A percentile compares a stretch with the other conserved stretches of the same genome.
Evolutionary conservation across 805 yeast genomes (phyloP).

Genomic region (Wickerhamiella nectarea): DNA sequence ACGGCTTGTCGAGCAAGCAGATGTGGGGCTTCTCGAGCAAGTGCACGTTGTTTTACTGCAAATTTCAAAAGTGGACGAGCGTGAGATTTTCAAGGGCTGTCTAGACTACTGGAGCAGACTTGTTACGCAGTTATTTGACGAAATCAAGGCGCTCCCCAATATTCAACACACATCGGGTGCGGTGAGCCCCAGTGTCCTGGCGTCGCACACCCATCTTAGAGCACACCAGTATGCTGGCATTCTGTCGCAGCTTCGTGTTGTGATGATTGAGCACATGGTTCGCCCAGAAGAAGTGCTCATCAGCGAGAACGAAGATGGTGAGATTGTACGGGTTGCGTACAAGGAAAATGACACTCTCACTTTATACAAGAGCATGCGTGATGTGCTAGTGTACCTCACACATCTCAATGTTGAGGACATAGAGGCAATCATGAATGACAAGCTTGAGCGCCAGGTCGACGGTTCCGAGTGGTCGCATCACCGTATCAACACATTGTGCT

Average conservation of each 20-base stretch:
- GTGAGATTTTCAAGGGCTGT: constrained; percentile 91
- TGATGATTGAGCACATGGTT: constrained; percentile 95
- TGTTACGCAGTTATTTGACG: constrained; percentile 70
- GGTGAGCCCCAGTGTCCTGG: constrained; percentile 64
- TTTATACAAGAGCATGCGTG: constrained; percentile 88
- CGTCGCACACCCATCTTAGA: constrained; percentile 60
- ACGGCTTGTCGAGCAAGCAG: constrained; percentile 32
- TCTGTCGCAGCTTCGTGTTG: constrained; percentile 70
- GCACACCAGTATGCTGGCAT: constrained; percentile 71
- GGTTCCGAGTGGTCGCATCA: constrained; percentile 99
- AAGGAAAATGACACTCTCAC: constrained; percentile 96
- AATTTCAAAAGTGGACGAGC: constrained; percentile 80
- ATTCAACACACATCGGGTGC: constrained; percentile 51
- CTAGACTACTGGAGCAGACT: constrained; percentile 87
- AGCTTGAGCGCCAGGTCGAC: constrained; percentile 83
- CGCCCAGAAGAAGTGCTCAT: constrained; percentile 95
- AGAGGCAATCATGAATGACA: constrained; percentile 83
- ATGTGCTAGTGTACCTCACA: constrained; percentile 85
- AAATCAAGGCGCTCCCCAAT: constrained; percentile 67
- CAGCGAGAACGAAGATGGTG: constrained; percentile 98
- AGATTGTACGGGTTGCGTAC: constrained; percentile 92
- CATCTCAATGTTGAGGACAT: constrained; percentile 92
- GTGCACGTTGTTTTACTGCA: constrained; percentile 73
- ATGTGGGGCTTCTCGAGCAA: constrained; percentile 46
- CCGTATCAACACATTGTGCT: constrained; percentile 88